phyloP scores from a whole-genome alignment of 2,329 filamentous ascomycete species.

The Tolypocladium amazonense region DNA sequence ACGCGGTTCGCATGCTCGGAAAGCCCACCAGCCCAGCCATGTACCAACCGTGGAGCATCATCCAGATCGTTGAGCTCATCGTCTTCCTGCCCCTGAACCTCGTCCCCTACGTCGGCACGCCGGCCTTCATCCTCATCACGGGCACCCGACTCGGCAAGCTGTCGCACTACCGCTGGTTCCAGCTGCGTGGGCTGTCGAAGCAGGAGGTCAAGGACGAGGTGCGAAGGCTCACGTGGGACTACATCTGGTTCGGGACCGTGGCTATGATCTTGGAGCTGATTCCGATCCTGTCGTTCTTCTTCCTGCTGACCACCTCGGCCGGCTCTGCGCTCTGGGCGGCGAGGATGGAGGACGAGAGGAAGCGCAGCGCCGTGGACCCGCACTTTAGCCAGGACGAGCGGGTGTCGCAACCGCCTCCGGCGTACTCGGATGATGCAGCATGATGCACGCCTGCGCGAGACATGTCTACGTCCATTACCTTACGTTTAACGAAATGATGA shows the following conservation, averaged over 20 bases:
- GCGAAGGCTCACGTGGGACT: conserved; percentile 61
- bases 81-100: conserved; percentile 75
- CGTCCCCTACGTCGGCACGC: conserved; percentile 71
- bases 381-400: conserved; percentile 6
- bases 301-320: conserved; percentile 75
- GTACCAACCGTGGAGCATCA: conserved; percentile 80
- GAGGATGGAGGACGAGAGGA: conserved; percentile 55
- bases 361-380: conserved; percentile 5
- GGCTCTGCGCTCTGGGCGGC: conserved; percentile 82
- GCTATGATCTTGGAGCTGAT: conserved; percentile 80
- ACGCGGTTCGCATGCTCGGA: conserved; percentile 70
- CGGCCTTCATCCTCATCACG: conserved; percentile 78
- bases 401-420: conserved; percentile 11
- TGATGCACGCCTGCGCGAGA: not conserved
- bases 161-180: conserved; percentile 84
- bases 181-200: conserved; percentile 63
- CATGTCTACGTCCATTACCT: not conserved
- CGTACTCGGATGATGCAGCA: conserved; percentile 15
- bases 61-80: conserved; percentile 82
- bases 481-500: not conserved
- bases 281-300: conserved; percentile 86
- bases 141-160: conserved; percentile 81
- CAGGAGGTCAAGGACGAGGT: conserved; percentile 65
- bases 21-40: conserved; percentile 67
- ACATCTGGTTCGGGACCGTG: conserved; percentile 86